phyloP scores from a whole-genome alignment of 495 filamentous ascomycete genomes.

The Clavariopsis aquatica region DNA sequence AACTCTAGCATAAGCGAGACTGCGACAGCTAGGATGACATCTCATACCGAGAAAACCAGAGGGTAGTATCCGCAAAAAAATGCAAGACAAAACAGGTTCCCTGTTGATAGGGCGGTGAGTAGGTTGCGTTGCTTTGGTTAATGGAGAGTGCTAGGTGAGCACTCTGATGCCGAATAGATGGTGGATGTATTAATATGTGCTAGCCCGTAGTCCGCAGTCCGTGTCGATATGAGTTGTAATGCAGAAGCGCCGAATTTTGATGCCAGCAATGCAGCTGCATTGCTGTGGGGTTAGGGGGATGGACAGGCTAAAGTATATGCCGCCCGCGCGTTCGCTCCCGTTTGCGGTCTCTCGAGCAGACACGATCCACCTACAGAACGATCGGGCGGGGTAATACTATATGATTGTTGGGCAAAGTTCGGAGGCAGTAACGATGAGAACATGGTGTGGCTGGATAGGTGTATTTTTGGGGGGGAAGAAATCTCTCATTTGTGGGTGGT shows the following conservation, averaged over 20 bases:
- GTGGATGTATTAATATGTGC: neutral
- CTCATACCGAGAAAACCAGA: neutral
- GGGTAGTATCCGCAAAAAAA: neutral
- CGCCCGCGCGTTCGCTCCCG: slow-evolving; percentile 10
- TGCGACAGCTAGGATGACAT: neutral
- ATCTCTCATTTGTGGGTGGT: slow-evolving; percentile 25
- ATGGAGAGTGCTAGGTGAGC: neutral
- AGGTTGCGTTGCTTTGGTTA: neutral
- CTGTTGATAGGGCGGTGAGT: neutral
- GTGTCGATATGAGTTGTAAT: slow-evolving; percentile 3
- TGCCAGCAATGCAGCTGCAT: slow-evolving; percentile 1
- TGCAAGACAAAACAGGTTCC: slow-evolving; percentile 4
- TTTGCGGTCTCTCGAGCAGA: slow-evolving; percentile 8
- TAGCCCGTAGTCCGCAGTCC: slow-evolving; percentile 8
- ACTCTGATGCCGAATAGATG: slow-evolving; percentile 4
- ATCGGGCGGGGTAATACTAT: slow-evolving; percentile 11
- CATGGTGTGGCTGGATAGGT: neutral
- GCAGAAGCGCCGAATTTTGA: slow-evolving; percentile 6
- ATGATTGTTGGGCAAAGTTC: neutral
- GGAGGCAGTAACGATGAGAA: neutral
- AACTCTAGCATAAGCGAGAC: neutral
- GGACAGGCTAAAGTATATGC: slow-evolving; percentile 32
- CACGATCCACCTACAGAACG: neutral
- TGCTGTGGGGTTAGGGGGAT: neutral
- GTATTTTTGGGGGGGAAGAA: neutral